Evolutionary conservation across 2,329 filamentous ascomycete genomes (phyloP), one percentile per base, ranked within the genome.

Genomic region (Metarhizium robertsii): DNA sequence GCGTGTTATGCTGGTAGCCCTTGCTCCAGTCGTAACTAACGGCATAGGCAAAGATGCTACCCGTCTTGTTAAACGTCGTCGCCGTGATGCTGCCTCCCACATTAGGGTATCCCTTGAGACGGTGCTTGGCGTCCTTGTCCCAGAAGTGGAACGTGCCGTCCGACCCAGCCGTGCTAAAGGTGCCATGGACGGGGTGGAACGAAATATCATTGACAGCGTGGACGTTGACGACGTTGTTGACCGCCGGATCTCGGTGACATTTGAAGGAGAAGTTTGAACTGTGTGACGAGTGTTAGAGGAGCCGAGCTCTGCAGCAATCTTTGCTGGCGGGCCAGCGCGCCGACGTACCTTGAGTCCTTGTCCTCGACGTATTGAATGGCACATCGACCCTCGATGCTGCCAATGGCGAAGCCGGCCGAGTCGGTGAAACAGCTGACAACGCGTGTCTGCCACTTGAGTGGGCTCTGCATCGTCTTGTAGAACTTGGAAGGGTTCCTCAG

Each of bases 11-110:
- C 61, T 88, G 83, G 74, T 92, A 96, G 16, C 94, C 94, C 77
- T 99, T 97, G 75, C 88, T 91, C 94, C 94, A 99, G 75, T 99
- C 94, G 71, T 99, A 99, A 69, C 90, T 91, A 50, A 96, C 83
- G 30, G 92, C 90, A 64, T 94, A 94, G 16, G 89, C 89, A 67
- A 94, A 94, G 65, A 92, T 90, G 67, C 73, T 86, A 53, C 94
- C 94, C 56, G 79, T 87, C 64, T 85, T 83, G 75, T 92, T 95
- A 79, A 99, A 99, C n/a, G 84, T 88, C 2, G 92, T 96, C 29
- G 89, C 81, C 7, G 88, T 88, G 74, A 99, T 99, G 65, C 88
- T 90, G 56, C 92, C 92, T 18, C 88, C 88, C 6, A 91, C 87
- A 29, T 82, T 79, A 50, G 89, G 89, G 67, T 92, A 99, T 14